A percentile compares a stretch with the other conserved stretches of the same genome.
These are phyloP conservation scores for sorghum (Sorghum bicolor) DNA, from an alignment of 176 grass and related monocot species.

Conservation along the genomic window Sorghum_bicolor_NCBIv3 NC_012878.2:10568501-10569000, in stretches of 20 bases:
- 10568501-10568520: too few species aligned
- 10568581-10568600: slow-evolving; percentile 68
- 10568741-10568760: slow-evolving; percentile 58
- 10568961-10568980: slow-evolving; percentile 53
- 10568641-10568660: slow-evolving; percentile 46
- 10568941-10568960: slow-evolving; percentile 38
- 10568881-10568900: slow-evolving; percentile 43
- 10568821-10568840: slow-evolving; percentile 46
- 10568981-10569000: too few species aligned
- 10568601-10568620: slow-evolving; percentile 70
- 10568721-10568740: slow-evolving; percentile 56
- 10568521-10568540: too few species aligned
- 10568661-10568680: slow-evolving; percentile 45
- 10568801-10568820: slow-evolving; percentile 64
- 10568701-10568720: slow-evolving; percentile 30
- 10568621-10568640: slow-evolving; percentile 45
- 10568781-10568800: slow-evolving; percentile 34
- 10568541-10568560: slow-evolving; percentile 38
- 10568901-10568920: slow-evolving; percentile 51
- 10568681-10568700: slow-evolving; percentile 45
- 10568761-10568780: slow-evolving; percentile 59
- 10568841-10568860: slow-evolving; percentile 61
- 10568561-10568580: slow-evolving; percentile 58
- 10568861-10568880: slow-evolving; percentile 39
- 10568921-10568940: slow-evolving; percentile 60